Evolutionary conservation across 2,329 filamentous ascomycete species (phyloP), one percentile per base, ranked within the genome.

Genomic region (Alternaria longipes): DNA sequence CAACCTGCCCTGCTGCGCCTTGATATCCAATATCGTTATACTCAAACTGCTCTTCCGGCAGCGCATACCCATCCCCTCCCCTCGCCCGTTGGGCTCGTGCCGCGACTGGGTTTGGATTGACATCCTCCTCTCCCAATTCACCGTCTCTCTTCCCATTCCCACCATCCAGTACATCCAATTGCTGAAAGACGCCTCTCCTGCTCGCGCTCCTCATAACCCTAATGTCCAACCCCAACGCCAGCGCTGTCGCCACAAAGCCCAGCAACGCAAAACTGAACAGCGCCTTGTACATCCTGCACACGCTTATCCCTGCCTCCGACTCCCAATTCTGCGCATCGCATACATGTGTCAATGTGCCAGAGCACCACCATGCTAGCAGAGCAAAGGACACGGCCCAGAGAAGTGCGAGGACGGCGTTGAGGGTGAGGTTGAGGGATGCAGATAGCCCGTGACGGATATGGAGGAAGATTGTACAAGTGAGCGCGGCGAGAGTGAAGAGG

Each of bases 231-330:
- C 75, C 69, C 38, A 86, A 70, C 8, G 83, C 80, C 11, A 81
- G 74, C 55, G 85, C 71, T 34, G 84, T 83, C 3, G 82, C 78
- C 3, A 83, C 68, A 72, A 81, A 62, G 20, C 84, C 85, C 30
- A 84, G 63, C 28, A 86, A 68, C 5, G 82, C 80, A 71, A 89
- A 89, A 32, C 82, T 78, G 74, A 87, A 88, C n/a, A 88, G 76
- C 11, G 84, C 82, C 74, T 89, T 89, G 81, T 88, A 89, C 58
- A 82, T 78, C 54, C 84, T 76, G 70, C 86, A 89, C 47, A 89
- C 81, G 73, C 82, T 81, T 56, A 88, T 82, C 3, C 86, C 87
- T 3, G 81, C 80, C 1, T 82, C 79, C 34, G 82, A 83, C n/a
- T 81, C 81, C 86, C 86, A 89, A 71, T 82, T 82, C 20, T 75